Evolutionary conservation across 2,329 filamentous ascomycete genomes (phyloP).

Genomic region (Xenosphaeropsis pyriputrescens): DNA sequence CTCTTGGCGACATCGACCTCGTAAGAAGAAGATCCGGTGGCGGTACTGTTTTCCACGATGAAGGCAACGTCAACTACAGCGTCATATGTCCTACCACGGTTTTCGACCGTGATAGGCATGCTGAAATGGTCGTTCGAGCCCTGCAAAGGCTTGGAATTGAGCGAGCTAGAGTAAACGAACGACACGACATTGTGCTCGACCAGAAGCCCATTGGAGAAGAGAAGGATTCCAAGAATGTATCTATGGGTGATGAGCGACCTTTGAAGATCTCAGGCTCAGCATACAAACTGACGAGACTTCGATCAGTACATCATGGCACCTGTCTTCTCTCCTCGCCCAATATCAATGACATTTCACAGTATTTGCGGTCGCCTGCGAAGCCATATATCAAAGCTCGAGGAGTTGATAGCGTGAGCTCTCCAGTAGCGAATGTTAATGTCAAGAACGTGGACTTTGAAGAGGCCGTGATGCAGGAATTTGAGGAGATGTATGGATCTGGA

Average conservation of each 20-base stretch:
- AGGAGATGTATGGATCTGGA: constrained; percentile 41
- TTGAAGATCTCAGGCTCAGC: constrained; percentile 88
- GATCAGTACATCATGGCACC: constrained; percentile 86
- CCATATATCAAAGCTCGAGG: constrained; percentile 67
- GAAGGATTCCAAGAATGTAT: constrained; percentile 2
- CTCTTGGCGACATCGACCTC: constrained; percentile 30
- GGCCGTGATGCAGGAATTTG: constrained; percentile 52
- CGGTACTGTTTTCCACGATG: constrained; percentile 87
- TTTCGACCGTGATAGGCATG: constrained; percentile 79
- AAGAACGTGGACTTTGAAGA: constrained; percentile 29
- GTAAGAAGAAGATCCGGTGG: constrained; percentile 80
- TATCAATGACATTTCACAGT: constrained; percentile 48
- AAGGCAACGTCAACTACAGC: constrained; percentile 87
- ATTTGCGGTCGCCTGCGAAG: constrained; percentile 67
- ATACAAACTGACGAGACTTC: constrained; percentile 73
- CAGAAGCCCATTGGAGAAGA: constrained; percentile 6
- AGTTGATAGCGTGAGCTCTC: constrained; percentile 81
- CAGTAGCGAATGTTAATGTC: constrained; percentile 64
- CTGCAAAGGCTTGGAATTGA: constrained; percentile 43
- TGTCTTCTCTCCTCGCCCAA: constrained; percentile 71
- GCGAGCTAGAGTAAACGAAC: constrained; percentile 63
- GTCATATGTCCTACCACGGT: constrained; percentile 65
- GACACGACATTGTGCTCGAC: constrained; percentile 84
- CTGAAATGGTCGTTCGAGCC: constrained; percentile 84
- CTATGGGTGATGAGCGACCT: constrained; percentile 15